Base-by-base conservation (phyloP, 345 rosid species). In the Gossypium arboreum region DNA sequence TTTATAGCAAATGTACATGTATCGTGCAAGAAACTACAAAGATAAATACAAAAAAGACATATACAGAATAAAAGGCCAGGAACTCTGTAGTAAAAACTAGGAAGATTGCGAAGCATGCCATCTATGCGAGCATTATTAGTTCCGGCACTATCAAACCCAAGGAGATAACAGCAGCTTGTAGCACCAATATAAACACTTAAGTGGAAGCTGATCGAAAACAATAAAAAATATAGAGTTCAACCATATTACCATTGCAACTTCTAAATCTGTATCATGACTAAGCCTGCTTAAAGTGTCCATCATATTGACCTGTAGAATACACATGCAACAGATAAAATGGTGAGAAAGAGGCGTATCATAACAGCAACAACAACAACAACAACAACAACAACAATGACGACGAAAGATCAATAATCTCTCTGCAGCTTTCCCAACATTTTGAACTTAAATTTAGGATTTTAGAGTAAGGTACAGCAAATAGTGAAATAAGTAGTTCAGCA, bases 271-370 rank as follows among this genome's bases (percentile, higher is more conserved):
- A 78, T 95, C 98, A 80, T 93, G 99, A 88, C 96, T 95, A 27
- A 95, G 93, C 76, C 99, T 88, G 88, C 99, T 95, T 82, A 95
- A 79, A 12, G 98, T 91, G 81, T 95, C 98, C 93, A 93, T 93
- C 16, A 95, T 97, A 87, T 85, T 93, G 75, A 95, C 97, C 99
- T 95, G 85, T 54, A 56, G 68, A 63, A 69, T 29, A 18, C 17
- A 72, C 10, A 62, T n/a, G 34, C 47, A 62, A 72, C 25, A 2
- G 58, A 39, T 6, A 0, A 52, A 22, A 10, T 4, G 50, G 12
- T 16, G 20, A 16, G 65, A 59, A 24, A 17, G 55, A 79, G n/a
- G 41, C 7, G 7, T 34, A 34, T 34, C 41, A 34, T 34, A 34
- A 34, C 20, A 20, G 0, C 22, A 20, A 20, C 22, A 20, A 20